Evolutionary conservation across 2,329 filamentous ascomycete species (phyloP), one percentile per base, ranked within the genome.

Genomic region (Pestalotiopsis sp.): DNA sequence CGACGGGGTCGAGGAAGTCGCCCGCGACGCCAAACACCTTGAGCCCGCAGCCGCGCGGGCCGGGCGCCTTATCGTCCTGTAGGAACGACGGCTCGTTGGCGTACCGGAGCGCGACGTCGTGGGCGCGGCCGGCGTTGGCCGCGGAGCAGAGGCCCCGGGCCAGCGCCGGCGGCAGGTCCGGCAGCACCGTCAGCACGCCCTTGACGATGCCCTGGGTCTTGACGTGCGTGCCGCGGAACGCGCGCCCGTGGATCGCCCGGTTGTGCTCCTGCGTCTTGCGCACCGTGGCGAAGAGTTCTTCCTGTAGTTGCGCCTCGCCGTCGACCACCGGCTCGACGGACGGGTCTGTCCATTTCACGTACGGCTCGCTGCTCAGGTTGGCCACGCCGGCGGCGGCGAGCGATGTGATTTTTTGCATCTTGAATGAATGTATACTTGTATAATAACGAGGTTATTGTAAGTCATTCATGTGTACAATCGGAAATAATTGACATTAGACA

Each of bases 1-100:
- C 56, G 24, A 59, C 24, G 11, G n/a, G 56, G 56, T 59, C 56
- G 20, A 59, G n/a, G 4, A 59, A 59, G 14, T 59, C 56, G 24
- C 56, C 56, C 24, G 17, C 56, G n/a, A 59, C 56, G n/a, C 7
- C 56, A 11, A 59, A 59, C 17, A 59, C 24, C 56, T 59, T 59
- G 17, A 59, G 14, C 22, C 56, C 56, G 24, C 56, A 59, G 24
- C 56, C 56, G 56, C 56, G 56, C 13, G 56, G 56, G 14, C 56
- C 56, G 17, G 56, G 56, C 13, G 56, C 56, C 14, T 4, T 2
- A 14, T 59, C 56, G 24, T 59, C 56, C 20, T 30, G 56, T 1
- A 59, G 56, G 56, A 59, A 59, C 17, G 56, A 59, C 56, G 56
- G 56, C 56, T 59, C 56, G 56, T 59, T 59, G 22, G 56, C 56